These are phyloP conservation scores for Collybia nuda DNA, from an alignment of 768 basidiomycete species.

Conservation along the genomic window DNA sequence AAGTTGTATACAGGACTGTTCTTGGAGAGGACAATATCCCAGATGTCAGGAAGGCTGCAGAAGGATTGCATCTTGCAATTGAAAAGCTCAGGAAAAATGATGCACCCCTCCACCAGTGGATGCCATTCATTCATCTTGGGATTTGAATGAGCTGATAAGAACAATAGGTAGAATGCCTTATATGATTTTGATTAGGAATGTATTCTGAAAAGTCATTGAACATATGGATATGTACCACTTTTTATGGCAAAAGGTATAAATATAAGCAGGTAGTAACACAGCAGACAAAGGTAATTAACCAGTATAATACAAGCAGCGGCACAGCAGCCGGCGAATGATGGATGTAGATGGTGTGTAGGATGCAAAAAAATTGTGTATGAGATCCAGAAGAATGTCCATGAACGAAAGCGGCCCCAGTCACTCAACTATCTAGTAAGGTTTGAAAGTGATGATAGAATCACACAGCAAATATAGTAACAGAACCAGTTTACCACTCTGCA, in stretches of 20 bases:
- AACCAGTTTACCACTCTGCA: constrained; percentile 38
- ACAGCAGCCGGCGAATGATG: not conserved
- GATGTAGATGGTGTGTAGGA: not conserved
- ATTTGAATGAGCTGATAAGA: not conserved
- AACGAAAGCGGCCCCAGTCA: not conserved
- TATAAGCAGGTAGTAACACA: not conserved
- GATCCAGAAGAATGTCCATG: not conserved
- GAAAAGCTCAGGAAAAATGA: not conserved
- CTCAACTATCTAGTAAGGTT: too few relatives aligned
- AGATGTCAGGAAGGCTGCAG: not conserved
- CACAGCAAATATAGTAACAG: not conserved
- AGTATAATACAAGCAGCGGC: not conserved
- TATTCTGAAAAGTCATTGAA: too few relatives aligned
- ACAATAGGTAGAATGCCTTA: too few relatives aligned
- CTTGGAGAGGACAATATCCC: too few relatives aligned
- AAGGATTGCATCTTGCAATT: not conserved
- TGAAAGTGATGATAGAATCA: not conserved
- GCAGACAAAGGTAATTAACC: not conserved
- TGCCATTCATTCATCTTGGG: constrained; percentile 4
- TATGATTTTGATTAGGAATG: too few relatives aligned
- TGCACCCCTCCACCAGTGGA: constrained; percentile 1
- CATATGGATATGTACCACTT: too few relatives aligned
- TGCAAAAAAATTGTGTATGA: not conserved
- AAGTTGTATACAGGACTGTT: too few relatives aligned
- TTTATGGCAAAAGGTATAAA: not conserved